phyloP scores from a whole-genome alignment of 1,284 basidiomycete genomes.

The Golubevia sp. region DNA sequence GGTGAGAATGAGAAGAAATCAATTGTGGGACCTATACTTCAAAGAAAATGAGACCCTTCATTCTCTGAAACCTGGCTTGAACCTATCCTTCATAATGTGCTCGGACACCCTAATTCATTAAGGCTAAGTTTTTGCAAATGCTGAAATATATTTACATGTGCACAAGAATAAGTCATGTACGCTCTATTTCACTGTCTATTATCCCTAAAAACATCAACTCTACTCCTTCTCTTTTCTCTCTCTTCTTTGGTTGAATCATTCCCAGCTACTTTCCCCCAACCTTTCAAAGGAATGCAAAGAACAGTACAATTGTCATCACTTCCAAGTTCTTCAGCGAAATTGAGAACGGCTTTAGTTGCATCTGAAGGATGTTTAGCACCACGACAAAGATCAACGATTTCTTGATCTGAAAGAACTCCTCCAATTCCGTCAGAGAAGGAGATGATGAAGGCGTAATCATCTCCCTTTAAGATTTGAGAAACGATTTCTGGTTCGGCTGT shows the following conservation, averaged over 20 bases:
- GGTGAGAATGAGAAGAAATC: too few species aligned
- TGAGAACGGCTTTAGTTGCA: constrained; percentile 81
- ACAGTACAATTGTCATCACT: constrained; percentile 90
- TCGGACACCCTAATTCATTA: too few species aligned
- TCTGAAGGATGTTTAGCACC: constrained; percentile 73
- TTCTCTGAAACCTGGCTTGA: too few species aligned
- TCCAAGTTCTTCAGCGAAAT: constrained; percentile 85
- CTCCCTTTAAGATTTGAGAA: constrained; percentile 77
- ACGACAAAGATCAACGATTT: constrained; percentile 87
- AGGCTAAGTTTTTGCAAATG: too few species aligned
- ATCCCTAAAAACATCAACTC: constrained; percentile 37
- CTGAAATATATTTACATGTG: too few species aligned
- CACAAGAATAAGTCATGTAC: too few species aligned
- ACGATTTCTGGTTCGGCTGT: constrained; percentile 94
- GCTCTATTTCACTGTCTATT: constrained; percentile 20
- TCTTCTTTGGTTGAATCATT: constrained; percentile 73
- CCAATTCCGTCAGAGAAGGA: constrained; percentile 77
- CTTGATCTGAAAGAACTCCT: constrained; percentile 86
- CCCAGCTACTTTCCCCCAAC: constrained; percentile 82
- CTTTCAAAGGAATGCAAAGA: constrained; percentile 87
- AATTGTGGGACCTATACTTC: too few species aligned
- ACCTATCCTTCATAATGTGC: too few species aligned
- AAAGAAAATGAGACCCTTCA: too few species aligned
- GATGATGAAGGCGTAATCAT: constrained; percentile 42
- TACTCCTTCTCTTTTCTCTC: constrained; percentile 29